Evolutionary conservation across 2,329 filamentous ascomycete species (phyloP).

Genomic region (Ascochyta pisi): DNA sequence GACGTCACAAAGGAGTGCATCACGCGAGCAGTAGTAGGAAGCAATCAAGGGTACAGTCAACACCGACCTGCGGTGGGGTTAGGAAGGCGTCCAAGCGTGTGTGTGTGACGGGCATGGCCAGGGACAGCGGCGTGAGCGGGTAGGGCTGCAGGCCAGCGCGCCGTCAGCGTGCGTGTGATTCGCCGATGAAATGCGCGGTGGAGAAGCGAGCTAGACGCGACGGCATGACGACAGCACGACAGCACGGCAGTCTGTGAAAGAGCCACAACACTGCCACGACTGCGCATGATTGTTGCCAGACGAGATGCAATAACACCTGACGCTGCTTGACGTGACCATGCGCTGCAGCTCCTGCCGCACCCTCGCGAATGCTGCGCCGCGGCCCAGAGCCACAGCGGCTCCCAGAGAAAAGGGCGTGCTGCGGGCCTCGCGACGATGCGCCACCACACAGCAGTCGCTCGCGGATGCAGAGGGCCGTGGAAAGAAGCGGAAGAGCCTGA

Average conservation of each 20-base stretch:
- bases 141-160: conserved; percentile 9
- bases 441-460: conserved; percentile 30
- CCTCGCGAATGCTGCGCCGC: conserved; percentile 27
- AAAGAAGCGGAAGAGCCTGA: conserved; percentile 20
- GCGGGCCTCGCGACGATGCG: conserved; percentile 32
- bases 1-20: neutral
- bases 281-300: neutral
- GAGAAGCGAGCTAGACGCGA: conserved; percentile 10
- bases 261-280: neutral
- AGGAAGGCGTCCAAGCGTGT: conserved; percentile 13
- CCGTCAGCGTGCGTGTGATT: conserved; percentile 1
- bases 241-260: too few relatives aligned
- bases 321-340: conserved; percentile 32
- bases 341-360: conserved; percentile 37
- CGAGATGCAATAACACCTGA: conserved; percentile 37
- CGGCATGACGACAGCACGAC: conserved; percentile 14
- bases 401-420: neutral
- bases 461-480: conserved; percentile 13
- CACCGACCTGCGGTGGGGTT: conserved; percentile 4
- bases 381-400: conserved; percentile 15
- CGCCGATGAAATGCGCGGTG: neutral
- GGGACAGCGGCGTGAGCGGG: conserved; percentile 3
- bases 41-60: neutral
- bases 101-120: conserved; percentile 3
- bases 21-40: neutral